Evolutionary conservation across 345 rosid species (phyloP).

Genomic region (Moricandia arvensis): DNA sequence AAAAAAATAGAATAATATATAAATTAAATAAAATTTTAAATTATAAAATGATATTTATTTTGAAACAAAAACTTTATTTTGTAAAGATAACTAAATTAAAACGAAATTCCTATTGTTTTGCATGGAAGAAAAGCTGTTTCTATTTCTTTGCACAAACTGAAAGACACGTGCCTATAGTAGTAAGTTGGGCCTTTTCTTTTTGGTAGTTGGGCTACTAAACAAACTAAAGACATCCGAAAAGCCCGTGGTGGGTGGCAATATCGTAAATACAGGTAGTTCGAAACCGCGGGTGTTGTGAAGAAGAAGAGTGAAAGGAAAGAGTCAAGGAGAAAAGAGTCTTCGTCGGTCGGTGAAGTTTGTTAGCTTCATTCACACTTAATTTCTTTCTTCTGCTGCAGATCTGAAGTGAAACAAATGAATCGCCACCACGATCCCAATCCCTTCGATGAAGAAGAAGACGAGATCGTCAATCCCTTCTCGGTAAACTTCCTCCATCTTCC

Average conservation of each 20-base stretch:
- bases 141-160: no score
- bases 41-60: no score
- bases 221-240: background rate
- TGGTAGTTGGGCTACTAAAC: background rate
- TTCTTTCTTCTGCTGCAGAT: background rate
- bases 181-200: background rate
- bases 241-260: background rate
- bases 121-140: no score
- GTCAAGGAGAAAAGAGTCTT: background rate
- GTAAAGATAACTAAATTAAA: no score
- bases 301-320: background rate
- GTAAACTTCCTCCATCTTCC: conserved; percentile 30
- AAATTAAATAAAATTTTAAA: no score
- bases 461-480: conserved; percentile 81
- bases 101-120: no score
- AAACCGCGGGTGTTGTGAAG: background rate
- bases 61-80: no score
- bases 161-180: background rate
- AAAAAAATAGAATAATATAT: no score
- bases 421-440: conserved; percentile 86
- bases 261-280: background rate
- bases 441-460: conserved; percentile 56
- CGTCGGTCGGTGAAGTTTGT: background rate
- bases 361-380: background rate
- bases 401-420: conserved; percentile 45